Percentiles rank a stretch among this genome's conserved stretches.
Evolutionary conservation across 139 green algal species (phyloP).

Genomic region (Chlorella vulgaris): DNA sequence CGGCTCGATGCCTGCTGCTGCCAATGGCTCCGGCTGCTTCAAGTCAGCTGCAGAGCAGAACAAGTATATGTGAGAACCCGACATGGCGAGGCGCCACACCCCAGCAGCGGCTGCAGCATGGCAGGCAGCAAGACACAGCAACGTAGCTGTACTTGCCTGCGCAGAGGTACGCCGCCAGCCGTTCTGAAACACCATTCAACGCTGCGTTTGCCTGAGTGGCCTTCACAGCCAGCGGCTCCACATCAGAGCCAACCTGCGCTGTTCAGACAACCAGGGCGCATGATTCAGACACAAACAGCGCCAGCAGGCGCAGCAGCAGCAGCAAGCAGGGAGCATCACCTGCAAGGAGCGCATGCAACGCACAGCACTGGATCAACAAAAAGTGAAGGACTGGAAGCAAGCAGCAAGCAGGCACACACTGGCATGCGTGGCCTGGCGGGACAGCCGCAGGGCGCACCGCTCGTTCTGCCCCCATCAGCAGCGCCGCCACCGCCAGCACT

Average conservation of each 20-base stretch:
- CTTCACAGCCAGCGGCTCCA: constrained; percentile 71
- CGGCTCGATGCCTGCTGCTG: background rate
- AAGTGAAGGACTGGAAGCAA: background rate
- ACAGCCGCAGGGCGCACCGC: constrained; percentile 48
- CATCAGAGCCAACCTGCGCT: constrained; percentile 70
- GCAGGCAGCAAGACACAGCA: background rate
- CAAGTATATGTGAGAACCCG: background rate
- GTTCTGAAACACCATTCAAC: constrained; percentile 65
- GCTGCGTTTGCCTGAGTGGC: constrained; percentile 67
- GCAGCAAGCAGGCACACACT: no score
- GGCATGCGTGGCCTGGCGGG: background rate
- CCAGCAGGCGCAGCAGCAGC: background rate
- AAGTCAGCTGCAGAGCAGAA: constrained; percentile 19
- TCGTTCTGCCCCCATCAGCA: constrained; percentile 63
- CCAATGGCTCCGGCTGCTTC: constrained; percentile 43
- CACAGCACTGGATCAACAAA: background rate
- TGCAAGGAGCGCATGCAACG: background rate
- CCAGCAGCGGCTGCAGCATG: background rate
- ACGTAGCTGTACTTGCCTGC: background rate
- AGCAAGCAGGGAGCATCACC: background rate
- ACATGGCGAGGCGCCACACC: background rate
- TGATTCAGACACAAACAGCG: background rate
- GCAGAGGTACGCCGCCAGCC: constrained; percentile 40
- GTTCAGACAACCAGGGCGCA: background rate
- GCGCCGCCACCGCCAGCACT: constrained; percentile 77